Conservation (phyloP, 2,329 filamentous ascomycete genomes). For the Fusarium denticulatum region DNA sequence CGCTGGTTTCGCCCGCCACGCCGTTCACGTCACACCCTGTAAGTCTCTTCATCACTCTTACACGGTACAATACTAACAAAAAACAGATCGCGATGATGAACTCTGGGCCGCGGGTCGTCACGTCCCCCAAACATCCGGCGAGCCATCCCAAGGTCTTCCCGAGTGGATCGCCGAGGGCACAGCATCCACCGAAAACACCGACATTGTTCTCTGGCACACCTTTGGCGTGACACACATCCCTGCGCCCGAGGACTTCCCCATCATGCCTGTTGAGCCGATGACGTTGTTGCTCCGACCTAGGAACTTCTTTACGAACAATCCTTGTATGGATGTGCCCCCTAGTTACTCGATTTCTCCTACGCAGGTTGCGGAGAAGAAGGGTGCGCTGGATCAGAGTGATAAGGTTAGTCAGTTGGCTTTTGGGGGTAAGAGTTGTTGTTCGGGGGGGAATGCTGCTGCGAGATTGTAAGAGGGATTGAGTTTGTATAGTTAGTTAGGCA, state of each 20-base stretch:
- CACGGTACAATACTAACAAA: background rate
- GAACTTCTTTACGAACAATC: slow-evolving; percentile 85
- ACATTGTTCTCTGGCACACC: slow-evolving; percentile 93
- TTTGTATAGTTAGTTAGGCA: background rate
- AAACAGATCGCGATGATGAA: slow-evolving; percentile 77
- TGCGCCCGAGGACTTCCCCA: slow-evolving; percentile 87
- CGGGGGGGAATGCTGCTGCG: slow-evolving; percentile 19
- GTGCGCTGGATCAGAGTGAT: slow-evolving; percentile 34
- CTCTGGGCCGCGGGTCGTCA: slow-evolving; percentile 88
- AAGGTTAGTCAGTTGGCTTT: slow-evolving; percentile 42
- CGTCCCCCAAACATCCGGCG: slow-evolving; percentile 86
- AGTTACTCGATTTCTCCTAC: slow-evolving; percentile 42
- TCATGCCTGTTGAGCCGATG: slow-evolving; percentile 92
- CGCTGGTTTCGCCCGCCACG: slow-evolving; percentile 86
- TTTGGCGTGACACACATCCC: slow-evolving; percentile 94
- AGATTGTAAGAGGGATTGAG: slow-evolving; percentile 3
- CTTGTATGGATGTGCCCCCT: slow-evolving; percentile 82
- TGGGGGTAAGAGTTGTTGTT: slow-evolving; percentile 34
- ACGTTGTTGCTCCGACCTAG: slow-evolving; percentile 80
- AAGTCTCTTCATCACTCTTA: slow-evolving; percentile 48
- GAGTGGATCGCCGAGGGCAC: slow-evolving; percentile 79
- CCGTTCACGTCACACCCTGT: slow-evolving; percentile 91
- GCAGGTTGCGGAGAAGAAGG: slow-evolving; percentile 45
- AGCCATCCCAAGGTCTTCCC: slow-evolving; percentile 77
- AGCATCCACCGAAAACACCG: slow-evolving; percentile 78